Evolutionary conservation across 352 stramenopile species (phyloP).

Genomic region (Phytophthora sp.): DNA sequence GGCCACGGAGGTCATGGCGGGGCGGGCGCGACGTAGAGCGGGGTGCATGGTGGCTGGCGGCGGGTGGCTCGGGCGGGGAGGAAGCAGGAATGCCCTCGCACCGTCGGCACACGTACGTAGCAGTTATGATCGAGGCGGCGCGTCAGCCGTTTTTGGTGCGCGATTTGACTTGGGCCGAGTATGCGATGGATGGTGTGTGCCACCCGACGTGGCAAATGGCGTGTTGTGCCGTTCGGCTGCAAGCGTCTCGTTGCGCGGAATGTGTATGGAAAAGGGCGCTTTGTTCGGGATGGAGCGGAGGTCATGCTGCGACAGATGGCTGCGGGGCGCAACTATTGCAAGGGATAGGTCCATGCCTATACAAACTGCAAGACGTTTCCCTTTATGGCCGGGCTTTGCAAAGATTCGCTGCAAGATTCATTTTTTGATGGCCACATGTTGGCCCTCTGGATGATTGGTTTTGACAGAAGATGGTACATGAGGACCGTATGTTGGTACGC

Average conservation of each 20-base stretch:
- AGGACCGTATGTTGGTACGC: too few relatives aligned
- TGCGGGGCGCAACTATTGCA: neutral
- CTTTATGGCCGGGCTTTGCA: neutral
- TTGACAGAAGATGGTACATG: too few relatives aligned
- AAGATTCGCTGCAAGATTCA: conserved; percentile 1
- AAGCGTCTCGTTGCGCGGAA: neutral
- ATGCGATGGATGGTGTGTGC: neutral
- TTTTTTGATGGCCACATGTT: too few relatives aligned
- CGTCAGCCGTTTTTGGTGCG: conserved; percentile 21
- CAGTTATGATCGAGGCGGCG: neutral
- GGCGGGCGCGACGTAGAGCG: conserved; percentile 12
- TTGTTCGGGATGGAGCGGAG: conserved; percentile 1
- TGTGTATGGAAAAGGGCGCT: neutral
- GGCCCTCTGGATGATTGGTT: too few relatives aligned
- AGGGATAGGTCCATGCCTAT: neutral
- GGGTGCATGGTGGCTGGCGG: conserved; percentile 14
- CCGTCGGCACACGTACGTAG: conserved; percentile 6
- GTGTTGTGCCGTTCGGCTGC: conserved; percentile 11
- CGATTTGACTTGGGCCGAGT: conserved; percentile 25
- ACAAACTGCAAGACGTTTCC: neutral
- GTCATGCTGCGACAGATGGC: conserved; percentile 5
- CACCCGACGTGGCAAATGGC: conserved; percentile 1
- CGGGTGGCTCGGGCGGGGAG: conserved; percentile 2
- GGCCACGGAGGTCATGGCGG: conserved; percentile 1
- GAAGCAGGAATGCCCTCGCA: conserved; percentile 24